Conservation (phyloP, 1,139 yeast genomes). For the Geotrichum histeridarum region DNA sequence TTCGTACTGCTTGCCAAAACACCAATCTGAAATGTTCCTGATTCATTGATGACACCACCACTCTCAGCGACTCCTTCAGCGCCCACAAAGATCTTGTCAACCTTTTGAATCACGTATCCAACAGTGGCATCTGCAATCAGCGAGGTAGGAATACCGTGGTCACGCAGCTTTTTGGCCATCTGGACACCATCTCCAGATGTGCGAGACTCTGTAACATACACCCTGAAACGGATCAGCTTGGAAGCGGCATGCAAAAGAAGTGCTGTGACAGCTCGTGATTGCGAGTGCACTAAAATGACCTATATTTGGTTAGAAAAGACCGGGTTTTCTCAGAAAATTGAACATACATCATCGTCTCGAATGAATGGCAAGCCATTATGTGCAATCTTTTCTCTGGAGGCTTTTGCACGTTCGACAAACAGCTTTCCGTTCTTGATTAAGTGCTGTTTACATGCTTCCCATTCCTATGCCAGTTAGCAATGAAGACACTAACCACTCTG, state of each 20-base stretch:
- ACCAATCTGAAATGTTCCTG: slow-evolving; percentile 93
- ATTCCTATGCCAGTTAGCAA: slow-evolving; percentile 44
- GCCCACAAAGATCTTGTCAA: slow-evolving; percentile 90
- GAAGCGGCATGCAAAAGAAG: slow-evolving; percentile 70
- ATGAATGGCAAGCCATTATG: slow-evolving; percentile 83
- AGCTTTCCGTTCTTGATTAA: slow-evolving; percentile 90
- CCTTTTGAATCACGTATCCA: slow-evolving; percentile 85
- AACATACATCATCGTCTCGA: slow-evolving; percentile 73
- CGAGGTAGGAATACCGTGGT: slow-evolving; percentile 84
- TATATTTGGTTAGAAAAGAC: slow-evolving; percentile 7
- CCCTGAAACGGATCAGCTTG: slow-evolving; percentile 75
- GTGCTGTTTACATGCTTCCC: slow-evolving; percentile 91
- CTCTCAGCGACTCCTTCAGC: slow-evolving; percentile 99
- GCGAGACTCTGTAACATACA: slow-evolving; percentile 87
- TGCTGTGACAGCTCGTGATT: slow-evolving; percentile 82
- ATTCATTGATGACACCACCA: slow-evolving; percentile 95
- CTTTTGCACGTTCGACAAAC: slow-evolving; percentile 88
- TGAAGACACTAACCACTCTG: neutral
- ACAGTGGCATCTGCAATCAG: slow-evolving; percentile 91
- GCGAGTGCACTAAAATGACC: slow-evolving; percentile 77
- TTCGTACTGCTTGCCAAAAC: slow-evolving; percentile 85
- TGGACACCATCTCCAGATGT: slow-evolving; percentile 76
- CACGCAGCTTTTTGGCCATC: slow-evolving; percentile 65
- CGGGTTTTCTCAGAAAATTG: neutral
- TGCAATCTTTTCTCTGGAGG: slow-evolving; percentile 82